Evolutionary conservation across 331 rosid genomes (phyloP), one percentile per base, ranked within the genome.

Genomic region (Malus hybrid): DNA sequence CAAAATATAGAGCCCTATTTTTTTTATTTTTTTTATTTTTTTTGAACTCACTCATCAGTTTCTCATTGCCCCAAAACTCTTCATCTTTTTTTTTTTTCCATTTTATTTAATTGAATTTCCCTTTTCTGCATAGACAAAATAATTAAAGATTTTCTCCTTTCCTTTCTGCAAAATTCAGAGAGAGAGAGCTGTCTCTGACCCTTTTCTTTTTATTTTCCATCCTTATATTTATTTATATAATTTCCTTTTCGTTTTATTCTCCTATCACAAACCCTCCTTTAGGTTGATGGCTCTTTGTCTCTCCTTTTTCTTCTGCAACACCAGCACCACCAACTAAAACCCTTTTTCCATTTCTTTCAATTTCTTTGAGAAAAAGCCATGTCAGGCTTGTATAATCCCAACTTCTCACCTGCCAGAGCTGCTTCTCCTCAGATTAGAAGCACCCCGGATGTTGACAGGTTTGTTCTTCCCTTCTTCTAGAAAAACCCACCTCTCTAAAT

Each of bases 381-480:
- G 98, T 93, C 97, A 75, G 98, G 98, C 69, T 83, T 93, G 91
- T 93, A 93, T 76, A 91, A 88, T 83, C 86, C 92, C 72, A 93
- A 93, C 87, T 93, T 91, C 89, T 93, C 98, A 42, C 98, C 93
- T 50, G 97, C 93, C 67, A 91, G 98, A 88, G 96, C 98, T 53
- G 98, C 86, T 82, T 93, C 98, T 73, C 97, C 98, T 36, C 98
- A 91, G 87, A 93, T 93, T 90, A 89, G 98, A 82, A 82, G 82
- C 83, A 82, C 82, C 72, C 82, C 90, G 18, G 98, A 93, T 70
- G 91, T 89, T 20, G 98, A 93, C 82, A 92, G 97, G 98, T 91
- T 62, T 44, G 70, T 44, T 5, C 46, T 82, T 33, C 36, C 36
- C 36, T 33, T 33, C 7, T 33, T 33, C 36, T 10, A 18, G 22